These are phyloP conservation scores for Panellus pusillus DNA, from an alignment of 768 basidiomycete genomes.

Conservation along the genomic window DNA sequence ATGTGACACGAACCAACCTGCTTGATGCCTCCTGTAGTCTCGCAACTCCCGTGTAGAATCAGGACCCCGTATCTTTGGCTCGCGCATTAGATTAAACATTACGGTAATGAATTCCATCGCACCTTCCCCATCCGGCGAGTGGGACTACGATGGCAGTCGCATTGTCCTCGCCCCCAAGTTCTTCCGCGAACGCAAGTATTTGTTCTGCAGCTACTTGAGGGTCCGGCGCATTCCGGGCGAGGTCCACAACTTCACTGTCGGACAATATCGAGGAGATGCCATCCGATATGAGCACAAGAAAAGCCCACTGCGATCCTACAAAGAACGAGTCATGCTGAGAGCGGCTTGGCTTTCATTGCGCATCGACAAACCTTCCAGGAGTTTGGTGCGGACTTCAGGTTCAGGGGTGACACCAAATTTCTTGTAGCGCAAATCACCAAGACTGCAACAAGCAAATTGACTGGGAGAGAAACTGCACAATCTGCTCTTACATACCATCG, in stretches of 20 bases:
- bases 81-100: neutral
- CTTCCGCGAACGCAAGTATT: slow-evolving; percentile 85
- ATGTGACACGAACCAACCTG: slow-evolving; percentile 40
- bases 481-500: slow-evolving; percentile 56
- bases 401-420: slow-evolving; percentile 91
- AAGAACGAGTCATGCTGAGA: neutral
- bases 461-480: neutral
- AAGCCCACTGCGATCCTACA: slow-evolving; percentile 81
- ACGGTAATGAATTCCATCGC: neutral
- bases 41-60: slow-evolving; percentile 83
- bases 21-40: slow-evolving; percentile 73
- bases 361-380: slow-evolving; percentile 63
- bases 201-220: slow-evolving; percentile 81
- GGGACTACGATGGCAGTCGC: slow-evolving; percentile 90
- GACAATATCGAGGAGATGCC: slow-evolving; percentile 90
- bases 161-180: slow-evolving; percentile 88
- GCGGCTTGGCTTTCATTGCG: neutral
- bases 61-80: slow-evolving; percentile 53
- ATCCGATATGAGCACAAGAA: slow-evolving; percentile 87
- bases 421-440: slow-evolving; percentile 90
- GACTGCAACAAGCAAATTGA: slow-evolving; percentile 39
- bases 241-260: slow-evolving; percentile 92
- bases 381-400: slow-evolving; percentile 77
- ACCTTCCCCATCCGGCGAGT: slow-evolving; percentile 82
- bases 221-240: slow-evolving; percentile 67